Evolutionary conservation across 345 rosid genomes (phyloP).

Genomic region (Camelina laxa): DNA sequence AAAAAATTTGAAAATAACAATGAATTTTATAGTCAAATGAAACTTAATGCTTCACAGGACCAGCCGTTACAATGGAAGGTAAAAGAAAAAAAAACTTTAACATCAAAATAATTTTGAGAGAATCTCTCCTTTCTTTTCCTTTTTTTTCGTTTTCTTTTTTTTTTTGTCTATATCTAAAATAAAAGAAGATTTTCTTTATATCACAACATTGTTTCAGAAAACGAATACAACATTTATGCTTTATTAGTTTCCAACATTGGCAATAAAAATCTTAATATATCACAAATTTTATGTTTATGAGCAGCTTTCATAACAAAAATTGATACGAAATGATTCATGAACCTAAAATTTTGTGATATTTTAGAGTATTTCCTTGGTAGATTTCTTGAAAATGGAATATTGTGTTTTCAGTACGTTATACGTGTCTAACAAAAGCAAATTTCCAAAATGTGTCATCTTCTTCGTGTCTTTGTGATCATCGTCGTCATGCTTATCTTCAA

Average conservation of each 20-base stretch:
- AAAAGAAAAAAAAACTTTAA: conserved; percentile 1
- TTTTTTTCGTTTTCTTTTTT: conserved; percentile 21
- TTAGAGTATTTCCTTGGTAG: neutral
- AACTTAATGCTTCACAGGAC: conserved; percentile 34
- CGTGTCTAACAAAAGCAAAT: conserved; percentile 25
- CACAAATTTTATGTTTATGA: neutral
- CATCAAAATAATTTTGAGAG: conserved; percentile 6
- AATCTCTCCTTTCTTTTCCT: neutral
- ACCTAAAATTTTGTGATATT: neutral
- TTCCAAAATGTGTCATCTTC: conserved; percentile 24
- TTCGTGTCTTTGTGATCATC: conserved; percentile 34
- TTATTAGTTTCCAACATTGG: neutral
- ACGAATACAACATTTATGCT: neutral
- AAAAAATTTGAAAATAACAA: no score
- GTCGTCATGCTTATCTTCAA: conserved; percentile 22
- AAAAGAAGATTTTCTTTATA: neutral
- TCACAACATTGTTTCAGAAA: neutral
- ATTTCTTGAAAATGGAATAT: neutral
- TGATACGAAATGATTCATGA: neutral
- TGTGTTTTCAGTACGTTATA: conserved; percentile 12
- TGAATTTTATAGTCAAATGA: conserved; percentile 25
- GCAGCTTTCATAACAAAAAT: neutral
- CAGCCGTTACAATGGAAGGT: conserved; percentile 36
- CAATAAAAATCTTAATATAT: neutral
- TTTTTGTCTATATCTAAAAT: neutral